Base-by-base conservation (phyloP, 805 yeast genomes). In the Sugiyamaella smithiae region DNA sequence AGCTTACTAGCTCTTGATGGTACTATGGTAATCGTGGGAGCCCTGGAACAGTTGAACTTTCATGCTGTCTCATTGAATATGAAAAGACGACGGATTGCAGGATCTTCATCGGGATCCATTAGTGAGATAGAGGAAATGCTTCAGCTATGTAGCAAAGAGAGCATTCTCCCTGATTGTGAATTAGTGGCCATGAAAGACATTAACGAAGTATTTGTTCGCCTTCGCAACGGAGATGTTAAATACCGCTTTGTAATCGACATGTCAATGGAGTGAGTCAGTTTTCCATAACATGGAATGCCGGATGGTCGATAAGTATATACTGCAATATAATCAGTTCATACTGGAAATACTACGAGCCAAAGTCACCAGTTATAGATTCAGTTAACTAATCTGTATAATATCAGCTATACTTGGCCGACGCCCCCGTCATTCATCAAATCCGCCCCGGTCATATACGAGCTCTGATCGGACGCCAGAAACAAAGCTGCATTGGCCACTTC, bases 81-180 rank as follows among this genome's bases (percentile, higher is more conserved):
- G 4, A 14, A 28, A 9, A 32, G 23, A 11, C 12, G 20, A 24
- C 12, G 14, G 38, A 42, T 52, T 26, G 83, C n/a, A 45, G 73
- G 84, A 6, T 81, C 88, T 12, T 71, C 72, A 51, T 68, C 69
- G 77, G 64, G 93, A 82, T 75, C 83, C 37, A 79, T 80, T 63
- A 65, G 64, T 42, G 89, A 84, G 67, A 84, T 84, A 57, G 62
- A 72, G 43, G 84, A 82, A 55, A 76, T 86, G 80, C 72, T 86
- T 57, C 69, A 80, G 40, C 62, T 85, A 53, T 85, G 88, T 16
- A 78, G 76, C 19, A 73, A 80, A 57, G 73, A 81, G 57, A 66
- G 72, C 38, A 72, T 84, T 60, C 72, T 69, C 49, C 81, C 87
- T 19, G 81, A 85, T 84, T 73, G 77, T 45, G 88, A 84, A 67